These are phyloP conservation scores for bread wheat (Triticum aestivum) DNA, from an alignment of 176 grass and related monocot species.

Conservation along the genomic window DNA sequence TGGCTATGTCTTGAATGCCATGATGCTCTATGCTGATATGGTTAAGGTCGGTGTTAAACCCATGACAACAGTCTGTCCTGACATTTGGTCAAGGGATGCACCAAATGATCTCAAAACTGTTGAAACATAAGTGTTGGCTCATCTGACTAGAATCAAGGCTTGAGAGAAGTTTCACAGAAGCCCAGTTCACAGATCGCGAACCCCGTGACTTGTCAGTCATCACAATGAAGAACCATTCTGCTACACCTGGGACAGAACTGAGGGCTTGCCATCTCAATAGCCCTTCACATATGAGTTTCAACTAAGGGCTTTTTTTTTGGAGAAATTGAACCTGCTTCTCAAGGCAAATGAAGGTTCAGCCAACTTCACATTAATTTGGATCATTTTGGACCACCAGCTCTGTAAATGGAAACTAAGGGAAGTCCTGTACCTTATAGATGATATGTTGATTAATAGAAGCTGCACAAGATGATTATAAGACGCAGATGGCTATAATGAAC, in stretches of 20 bases:
- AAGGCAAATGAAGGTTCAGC: constrained; percentile 8
- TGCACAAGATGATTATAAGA: neutral
- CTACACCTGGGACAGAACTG: neutral
- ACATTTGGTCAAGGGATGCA: constrained; percentile 43
- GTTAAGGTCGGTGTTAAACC: constrained; percentile 49
- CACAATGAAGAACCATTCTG: neutral
- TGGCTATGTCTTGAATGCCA: constrained; percentile 57
- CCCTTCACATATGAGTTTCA: neutral
- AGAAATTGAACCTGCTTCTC: neutral
- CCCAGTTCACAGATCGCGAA: constrained; percentile 14
- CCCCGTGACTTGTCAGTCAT: neutral
- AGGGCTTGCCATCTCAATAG: neutral
- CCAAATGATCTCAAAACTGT: constrained; percentile 20
- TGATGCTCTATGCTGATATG: constrained; percentile 65
- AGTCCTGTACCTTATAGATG: neutral
- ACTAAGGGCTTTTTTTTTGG: neutral
- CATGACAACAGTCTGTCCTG: constrained; percentile 36
- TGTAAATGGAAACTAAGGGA: neutral
- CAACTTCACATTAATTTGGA: neutral
- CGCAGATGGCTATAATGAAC: neutral
- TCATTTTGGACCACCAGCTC: neutral
- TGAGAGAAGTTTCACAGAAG: neutral
- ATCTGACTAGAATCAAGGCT: neutral
- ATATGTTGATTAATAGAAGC: neutral
- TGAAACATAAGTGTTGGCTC: constrained; percentile 17